These are phyloP conservation scores for Phaeotremella fagi DNA, from an alignment of 768 basidiomycete species.

Conservation along the genomic window DNA sequence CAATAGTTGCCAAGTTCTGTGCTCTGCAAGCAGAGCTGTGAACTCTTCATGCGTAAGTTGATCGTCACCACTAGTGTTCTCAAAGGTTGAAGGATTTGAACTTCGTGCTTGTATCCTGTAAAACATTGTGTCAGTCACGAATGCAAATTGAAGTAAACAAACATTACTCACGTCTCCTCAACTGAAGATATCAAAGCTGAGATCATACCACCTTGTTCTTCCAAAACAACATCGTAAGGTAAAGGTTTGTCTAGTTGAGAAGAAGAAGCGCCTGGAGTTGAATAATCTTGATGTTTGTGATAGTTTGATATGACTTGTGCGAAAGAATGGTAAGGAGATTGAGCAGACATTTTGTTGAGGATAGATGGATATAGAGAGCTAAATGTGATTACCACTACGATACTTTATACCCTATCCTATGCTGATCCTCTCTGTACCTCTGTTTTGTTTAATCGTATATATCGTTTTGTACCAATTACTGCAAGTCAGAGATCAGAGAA, in stretches of 20 bases:
- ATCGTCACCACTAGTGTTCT: slow-evolving; percentile 22
- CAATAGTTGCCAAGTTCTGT: slow-evolving; percentile 42
- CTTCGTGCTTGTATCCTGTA: no score
- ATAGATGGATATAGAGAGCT: no score
- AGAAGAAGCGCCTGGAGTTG: slow-evolving; percentile 34
- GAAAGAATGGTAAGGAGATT: slow-evolving; percentile 30
- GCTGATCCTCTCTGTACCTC: no score
- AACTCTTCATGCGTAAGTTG: slow-evolving; percentile 24
- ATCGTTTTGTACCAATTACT: no score
- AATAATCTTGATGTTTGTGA: slow-evolving; percentile 29
- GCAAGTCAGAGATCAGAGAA: no score
- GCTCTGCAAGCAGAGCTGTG: slow-evolving; percentile 33
- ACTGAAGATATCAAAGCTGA: slow-evolving; percentile 23
- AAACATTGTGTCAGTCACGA: no score
- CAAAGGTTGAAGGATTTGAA: slow-evolving; percentile 5
- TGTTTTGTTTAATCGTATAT: no score
- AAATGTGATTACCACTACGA: no score
- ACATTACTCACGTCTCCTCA: slow-evolving; percentile 28
- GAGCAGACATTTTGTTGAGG: slow-evolving; percentile 9
- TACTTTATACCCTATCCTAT: no score
- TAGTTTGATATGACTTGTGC: slow-evolving; percentile 34
- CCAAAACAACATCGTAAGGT: slow-evolving; percentile 32
- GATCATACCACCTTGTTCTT: slow-evolving; percentile 36
- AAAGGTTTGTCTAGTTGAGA: slow-evolving; percentile 29
- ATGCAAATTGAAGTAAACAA: no score